Evolutionary conservation across 148 eudicot genomes (phyloP), one percentile per base, ranked within the genome.

Genomic region (Oxyria digyna): DNA sequence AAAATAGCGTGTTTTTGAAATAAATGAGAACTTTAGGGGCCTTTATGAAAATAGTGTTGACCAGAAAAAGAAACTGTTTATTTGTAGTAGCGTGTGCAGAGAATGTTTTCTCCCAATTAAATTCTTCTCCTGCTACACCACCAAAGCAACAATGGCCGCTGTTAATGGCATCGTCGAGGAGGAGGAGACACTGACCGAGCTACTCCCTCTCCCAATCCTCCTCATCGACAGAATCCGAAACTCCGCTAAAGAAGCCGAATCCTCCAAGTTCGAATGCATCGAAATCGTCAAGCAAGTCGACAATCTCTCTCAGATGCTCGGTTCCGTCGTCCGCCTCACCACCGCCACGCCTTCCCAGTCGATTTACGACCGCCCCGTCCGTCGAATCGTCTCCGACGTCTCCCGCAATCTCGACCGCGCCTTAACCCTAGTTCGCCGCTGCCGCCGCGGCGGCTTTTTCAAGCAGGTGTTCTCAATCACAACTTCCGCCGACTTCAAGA

Each of bases 331-430:
- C 29, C 86, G 90, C 68, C 71, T 81, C 75, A 2, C 72, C 57
- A 8, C 83, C 77, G 18, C 86, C 10, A 35, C 85, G 18, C 74
- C 83, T 38, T 35, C 82, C 6, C 77, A 76, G 57, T 59, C 82
- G 3, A 59, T 89, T 8, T 89, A 87, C 76, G 90, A 85, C 70
- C 92, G 92, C 69, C 96, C 92, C 35, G 45, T 89, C 41, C 90
- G 87, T 62, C 85, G 90, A 4, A 76, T 89, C 46, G 71, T 81
- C 26, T 55, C 78, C 57, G 88, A 89, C 27, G 81, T 84, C 9
- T 45, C 80, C 20, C 78, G 79, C 55, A 78, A 81, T 63, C 87
- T 89, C 6, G 84, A 84, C 0, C 82, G 88, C 0, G 87, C 88
- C 21, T 63, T 82, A 42, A 75, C 79, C 75, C 85, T 87, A 11